Evolutionary conservation across 495 filamentous ascomycete species (phyloP), one percentile per base, ranked within the genome.

Genomic region (Lasiosphaeria miniovina): DNA sequence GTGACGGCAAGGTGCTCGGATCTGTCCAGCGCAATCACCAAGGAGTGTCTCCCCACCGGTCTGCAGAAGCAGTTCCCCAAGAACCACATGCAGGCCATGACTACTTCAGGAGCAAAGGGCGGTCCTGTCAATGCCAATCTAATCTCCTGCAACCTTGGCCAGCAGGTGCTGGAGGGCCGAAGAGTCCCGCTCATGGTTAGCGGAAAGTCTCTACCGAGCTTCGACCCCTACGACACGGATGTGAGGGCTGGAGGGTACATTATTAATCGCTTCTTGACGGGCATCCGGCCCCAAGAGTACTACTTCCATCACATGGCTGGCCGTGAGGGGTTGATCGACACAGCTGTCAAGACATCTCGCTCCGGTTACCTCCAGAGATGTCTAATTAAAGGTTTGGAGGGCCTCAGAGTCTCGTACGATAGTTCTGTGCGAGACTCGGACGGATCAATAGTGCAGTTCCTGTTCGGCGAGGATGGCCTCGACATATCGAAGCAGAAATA

Each of bases 281-380:
- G 95, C 56, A 90, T 99, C 58, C 86, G 93, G 58, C 95, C 95
- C 33, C 95, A 99, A 71, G 95, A 98, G 71, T 98, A 95, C 73
- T 99, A 90, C 75, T 99, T 99, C 83, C 95, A 99, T 84, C 90
- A 93, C 69, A 99, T 99, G 95, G 93, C 93, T 65, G 95, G 95
- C 70, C 86, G 95, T 74, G 95, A 99, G 79, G 95, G 95, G 79
- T 79, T 99, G 65, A 98, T 99, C 75, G 95, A 99, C 83, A 99
- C 95, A 45, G 95, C 95, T 58, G 95, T 99, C 65, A 99, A 99
- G 78, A 99, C 95, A 4, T 93, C 92, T 41, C 84, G 93, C 64
- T 97, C 93, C 41, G 95, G 95, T 66, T 99, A 99, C 69, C 75
- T 99, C 60, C 95, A 99, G 71, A 88, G 95, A 71, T 99, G 95